Percentiles rank a stretch among this genome's conserved stretches.
phyloP scores from a whole-genome alignment of 768 basidiomycete genomes.

The Cystobasidium ongulense region DNA sequence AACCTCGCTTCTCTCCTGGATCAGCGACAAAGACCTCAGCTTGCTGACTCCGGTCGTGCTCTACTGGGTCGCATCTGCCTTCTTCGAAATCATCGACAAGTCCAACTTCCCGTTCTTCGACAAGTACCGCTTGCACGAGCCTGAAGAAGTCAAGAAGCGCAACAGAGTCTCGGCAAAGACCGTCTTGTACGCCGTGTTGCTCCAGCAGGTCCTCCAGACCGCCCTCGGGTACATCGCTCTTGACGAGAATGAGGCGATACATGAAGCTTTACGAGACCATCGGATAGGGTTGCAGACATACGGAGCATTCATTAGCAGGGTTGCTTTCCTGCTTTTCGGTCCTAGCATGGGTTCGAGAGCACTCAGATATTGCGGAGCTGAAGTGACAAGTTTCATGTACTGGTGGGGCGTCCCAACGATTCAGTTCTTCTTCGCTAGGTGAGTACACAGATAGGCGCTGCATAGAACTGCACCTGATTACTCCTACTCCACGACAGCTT shows the following conservation, averaged over 20 bases:
- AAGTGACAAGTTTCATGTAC: slow-evolving; percentile 51
- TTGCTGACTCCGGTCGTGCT: slow-evolving; percentile 65
- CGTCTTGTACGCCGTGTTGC: slow-evolving; percentile 69
- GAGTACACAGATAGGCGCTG: slow-evolving; percentile 46
- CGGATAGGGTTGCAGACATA: slow-evolving; percentile 40
- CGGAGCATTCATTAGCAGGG: slow-evolving; percentile 5
- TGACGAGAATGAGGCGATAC: slow-evolving; percentile 44
- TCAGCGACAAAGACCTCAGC: slow-evolving; percentile 66
- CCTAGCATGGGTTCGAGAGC: slow-evolving; percentile 8
- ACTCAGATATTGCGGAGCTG: slow-evolving; percentile 29
- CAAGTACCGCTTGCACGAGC: slow-evolving; percentile 78
- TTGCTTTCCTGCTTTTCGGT: slow-evolving; percentile 15
- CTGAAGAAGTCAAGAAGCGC: slow-evolving; percentile 61
- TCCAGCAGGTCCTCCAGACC: slow-evolving; percentile 83
- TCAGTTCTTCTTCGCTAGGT: slow-evolving; percentile 76
- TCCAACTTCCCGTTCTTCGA: slow-evolving; percentile 62
- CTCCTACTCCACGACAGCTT: slow-evolving; percentile 51
- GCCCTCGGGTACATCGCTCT: slow-evolving; percentile 63
- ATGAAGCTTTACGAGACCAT: slow-evolving; percentile 44
- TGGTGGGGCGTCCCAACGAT: slow-evolving; percentile 82
- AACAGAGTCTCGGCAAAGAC: slow-evolving; percentile 65
- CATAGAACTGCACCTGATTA: background rate
- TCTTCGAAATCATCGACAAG: slow-evolving; percentile 77
- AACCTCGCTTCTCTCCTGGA: slow-evolving; percentile 48
- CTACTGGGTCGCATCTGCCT: slow-evolving; percentile 73